Conservation (phyloP, 179 eudicot species). For the Actinidia chinensis region DNA sequence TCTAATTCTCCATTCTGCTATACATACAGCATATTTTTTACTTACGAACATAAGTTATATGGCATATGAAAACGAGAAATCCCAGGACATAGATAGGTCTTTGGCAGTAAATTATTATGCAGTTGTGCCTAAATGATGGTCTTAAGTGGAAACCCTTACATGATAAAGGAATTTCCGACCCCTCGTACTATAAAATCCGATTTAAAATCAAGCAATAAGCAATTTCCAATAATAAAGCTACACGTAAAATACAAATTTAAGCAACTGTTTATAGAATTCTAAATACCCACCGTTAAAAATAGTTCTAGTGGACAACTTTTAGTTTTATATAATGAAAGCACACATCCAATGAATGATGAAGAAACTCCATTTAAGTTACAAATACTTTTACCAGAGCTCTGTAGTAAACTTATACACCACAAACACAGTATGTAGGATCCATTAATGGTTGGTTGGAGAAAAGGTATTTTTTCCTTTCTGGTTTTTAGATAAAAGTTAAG, state of each 20-base stretch:
- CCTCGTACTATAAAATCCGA: constrained; percentile 87
- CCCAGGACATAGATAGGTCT: not conserved
- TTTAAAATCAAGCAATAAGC: constrained; percentile 21
- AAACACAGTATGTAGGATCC: too few species aligned
- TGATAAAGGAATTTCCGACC: constrained; percentile 78
- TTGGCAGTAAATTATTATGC: not conserved
- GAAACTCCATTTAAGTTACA: too few species aligned
- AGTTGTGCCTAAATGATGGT: not conserved
- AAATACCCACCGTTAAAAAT: not conserved
- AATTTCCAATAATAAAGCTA: constrained; percentile 6
- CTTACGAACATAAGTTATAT: not conserved
- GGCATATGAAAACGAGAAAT: not conserved
- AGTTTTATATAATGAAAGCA: not conserved
- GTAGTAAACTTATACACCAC: too few species aligned
- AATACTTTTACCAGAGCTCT: not conserved
- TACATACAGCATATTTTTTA: not conserved
- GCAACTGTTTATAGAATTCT: not conserved
- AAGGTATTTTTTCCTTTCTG: too few species aligned
- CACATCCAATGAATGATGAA: too few species aligned
- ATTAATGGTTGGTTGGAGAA: too few species aligned
- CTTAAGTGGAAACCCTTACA: constrained; percentile 39
- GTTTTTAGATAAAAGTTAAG: too few species aligned
- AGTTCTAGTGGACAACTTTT: not conserved
- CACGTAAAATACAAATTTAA: not conserved
- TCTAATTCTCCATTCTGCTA: not conserved